A percentile compares a stretch with the other conserved stretches of the same genome.
These are phyloP conservation scores for Rheum nobile DNA, from an alignment of 148 eudicot species.

Conservation along the genomic window DNA sequence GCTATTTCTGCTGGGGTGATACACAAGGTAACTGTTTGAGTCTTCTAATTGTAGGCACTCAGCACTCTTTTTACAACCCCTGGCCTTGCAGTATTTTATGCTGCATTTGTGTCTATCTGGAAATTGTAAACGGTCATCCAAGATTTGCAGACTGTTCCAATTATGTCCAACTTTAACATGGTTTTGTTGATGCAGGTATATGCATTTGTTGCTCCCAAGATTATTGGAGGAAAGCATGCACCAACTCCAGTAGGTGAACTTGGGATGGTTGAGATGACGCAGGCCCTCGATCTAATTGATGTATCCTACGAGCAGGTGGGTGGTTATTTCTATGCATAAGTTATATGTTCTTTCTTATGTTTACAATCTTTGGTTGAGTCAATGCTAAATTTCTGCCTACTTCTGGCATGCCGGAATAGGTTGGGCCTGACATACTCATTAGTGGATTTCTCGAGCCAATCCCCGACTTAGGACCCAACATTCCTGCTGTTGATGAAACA, in stretches of 20 bases:
- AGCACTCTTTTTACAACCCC: not conserved
- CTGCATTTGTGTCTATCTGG: not conserved
- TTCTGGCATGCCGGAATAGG: conserved; percentile 29
- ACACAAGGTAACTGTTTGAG: conserved; percentile 48
- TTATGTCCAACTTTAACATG: not conserved
- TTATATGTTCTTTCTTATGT: not conserved
- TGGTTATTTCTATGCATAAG: not conserved
- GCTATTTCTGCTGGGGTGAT: conserved; percentile 87
- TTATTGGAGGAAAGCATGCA: conserved; percentile 90
- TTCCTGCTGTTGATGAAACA: conserved; percentile 79
- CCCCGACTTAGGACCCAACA: conserved; percentile 70
- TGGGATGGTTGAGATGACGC: conserved; percentile 98
- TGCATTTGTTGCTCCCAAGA: conserved; percentile 95
- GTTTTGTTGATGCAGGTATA: conserved; percentile 40
- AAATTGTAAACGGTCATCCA: not conserved
- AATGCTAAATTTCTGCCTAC: not conserved
- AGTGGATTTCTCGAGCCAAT: conserved; percentile 95
- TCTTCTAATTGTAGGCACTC: not conserved
- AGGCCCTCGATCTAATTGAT: conserved; percentile 71
- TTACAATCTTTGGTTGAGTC: not conserved
- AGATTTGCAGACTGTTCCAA: not conserved
- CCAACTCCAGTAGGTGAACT: conserved; percentile 98
- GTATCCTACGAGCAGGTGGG: conserved; percentile 80
- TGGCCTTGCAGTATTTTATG: not conserved
- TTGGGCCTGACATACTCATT: conserved; percentile 93